These are phyloP conservation scores for Diplosphaera chodatii DNA, from an alignment of 139 green algal genomes.

Conservation along the genomic window DNA sequence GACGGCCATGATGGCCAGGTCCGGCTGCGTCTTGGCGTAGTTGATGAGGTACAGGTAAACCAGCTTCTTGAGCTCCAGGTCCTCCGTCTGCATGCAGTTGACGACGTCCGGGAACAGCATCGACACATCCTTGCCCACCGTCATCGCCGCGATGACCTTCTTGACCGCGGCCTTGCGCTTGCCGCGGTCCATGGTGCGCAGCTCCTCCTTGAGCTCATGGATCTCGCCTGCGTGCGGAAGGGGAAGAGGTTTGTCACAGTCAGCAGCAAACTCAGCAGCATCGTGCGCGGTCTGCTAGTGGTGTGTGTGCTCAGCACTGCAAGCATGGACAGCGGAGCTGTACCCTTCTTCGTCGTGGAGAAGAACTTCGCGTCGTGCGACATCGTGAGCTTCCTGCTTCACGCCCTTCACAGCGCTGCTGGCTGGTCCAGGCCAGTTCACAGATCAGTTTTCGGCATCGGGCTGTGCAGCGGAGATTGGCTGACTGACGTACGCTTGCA, in stretches of 20 bases:
- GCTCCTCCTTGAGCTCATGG: conserved; percentile 91
- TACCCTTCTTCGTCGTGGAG: conserved; percentile 90
- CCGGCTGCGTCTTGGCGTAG: conserved; percentile 97
- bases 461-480: too few relatives aligned
- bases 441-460: too few relatives aligned
- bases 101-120: conserved; percentile 94
- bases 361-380: conserved; percentile 81
- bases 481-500: too few relatives aligned
- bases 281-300: too few relatives aligned
- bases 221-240: conserved; percentile 84
- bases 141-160: conserved; percentile 92
- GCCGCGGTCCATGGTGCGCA: conserved; percentile 73
- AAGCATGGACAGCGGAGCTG: neutral
- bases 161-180: conserved; percentile 98
- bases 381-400: conserved; percentile 53
- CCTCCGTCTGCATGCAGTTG: conserved; percentile 95
- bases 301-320: neutral
- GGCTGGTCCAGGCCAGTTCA: too few relatives aligned
- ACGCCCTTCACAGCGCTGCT: too few relatives aligned
- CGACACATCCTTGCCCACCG: conserved; percentile 96
- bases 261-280: too few relatives aligned
- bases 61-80: conserved; percentile 94
- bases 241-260: too few relatives aligned
- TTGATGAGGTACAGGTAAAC: conserved; percentile 99
- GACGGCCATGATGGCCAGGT: conserved; percentile 97